These are phyloP conservation scores for Pythium monospermum DNA, from an alignment of 352 stramenopile genomes.

Conservation along the genomic window DNA sequence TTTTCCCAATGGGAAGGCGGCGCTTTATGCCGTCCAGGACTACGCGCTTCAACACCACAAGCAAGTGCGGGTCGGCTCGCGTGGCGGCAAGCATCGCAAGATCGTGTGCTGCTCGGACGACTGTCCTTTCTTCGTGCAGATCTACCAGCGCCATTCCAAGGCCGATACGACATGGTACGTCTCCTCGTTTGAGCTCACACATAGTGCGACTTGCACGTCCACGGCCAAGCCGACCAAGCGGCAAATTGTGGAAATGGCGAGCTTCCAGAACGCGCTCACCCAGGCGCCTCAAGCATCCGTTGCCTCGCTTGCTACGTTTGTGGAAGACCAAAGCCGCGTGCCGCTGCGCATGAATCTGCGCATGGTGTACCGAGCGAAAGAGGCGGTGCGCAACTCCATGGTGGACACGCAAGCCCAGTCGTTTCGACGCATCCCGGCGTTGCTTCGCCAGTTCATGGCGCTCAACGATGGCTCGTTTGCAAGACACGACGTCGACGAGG, in stretches of 20 bases:
- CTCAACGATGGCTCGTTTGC: constrained; percentile 35
- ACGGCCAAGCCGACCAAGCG: constrained; percentile 47
- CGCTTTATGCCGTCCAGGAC: constrained; percentile 56
- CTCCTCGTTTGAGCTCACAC: constrained; percentile 38
- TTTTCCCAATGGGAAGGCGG: constrained; percentile 43
- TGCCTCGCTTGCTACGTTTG: constrained; percentile 26
- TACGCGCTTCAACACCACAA: constrained; percentile 57
- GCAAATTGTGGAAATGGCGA: constrained; percentile 42
- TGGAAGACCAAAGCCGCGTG: constrained; percentile 24
- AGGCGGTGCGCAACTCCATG: constrained; percentile 34
- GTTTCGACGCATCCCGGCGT: constrained; percentile 38
- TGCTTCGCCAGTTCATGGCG: constrained; percentile 31
- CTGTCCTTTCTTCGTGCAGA: constrained; percentile 64
- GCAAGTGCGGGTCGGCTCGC: constrained; percentile 41
- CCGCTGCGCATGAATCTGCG: constrained; percentile 31
- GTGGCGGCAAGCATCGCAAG: constrained; percentile 56
- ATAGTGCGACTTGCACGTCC: constrained; percentile 40
- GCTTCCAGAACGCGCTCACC: constrained; percentile 33
- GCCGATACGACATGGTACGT: constrained; percentile 56
- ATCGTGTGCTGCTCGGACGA: constrained; percentile 37
- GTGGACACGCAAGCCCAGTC: constrained; percentile 26
- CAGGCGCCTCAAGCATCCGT: constrained; percentile 28
- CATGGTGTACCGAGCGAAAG: constrained; percentile 54
- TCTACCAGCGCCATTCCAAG: constrained; percentile 57
- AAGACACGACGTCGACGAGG: constrained; percentile 18